Conservation (phyloP, 345 rosid genomes). For the Hevea brasiliensis region DNA sequence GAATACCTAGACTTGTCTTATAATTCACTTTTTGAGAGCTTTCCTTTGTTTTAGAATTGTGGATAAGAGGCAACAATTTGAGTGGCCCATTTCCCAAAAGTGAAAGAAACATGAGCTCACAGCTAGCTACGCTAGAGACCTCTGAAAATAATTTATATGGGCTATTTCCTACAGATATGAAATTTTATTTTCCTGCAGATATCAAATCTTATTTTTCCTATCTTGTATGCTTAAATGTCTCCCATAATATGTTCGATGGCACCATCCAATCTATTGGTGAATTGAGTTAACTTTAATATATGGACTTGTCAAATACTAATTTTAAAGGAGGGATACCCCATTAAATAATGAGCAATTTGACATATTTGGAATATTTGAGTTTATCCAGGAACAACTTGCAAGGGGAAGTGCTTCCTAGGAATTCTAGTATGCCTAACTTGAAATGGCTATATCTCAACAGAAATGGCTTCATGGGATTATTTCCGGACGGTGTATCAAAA, state of each 20-base stretch:
- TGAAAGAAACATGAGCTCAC: conserved; percentile 7
- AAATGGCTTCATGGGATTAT: background rate
- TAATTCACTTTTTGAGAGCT: background rate
- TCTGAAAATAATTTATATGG: conserved; percentile 6
- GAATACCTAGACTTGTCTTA: conserved; percentile 12
- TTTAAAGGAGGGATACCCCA: conserved; percentile 8
- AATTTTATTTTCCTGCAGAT: background rate
- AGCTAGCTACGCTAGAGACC: background rate
- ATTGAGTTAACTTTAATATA: background rate
- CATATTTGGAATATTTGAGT: background rate
- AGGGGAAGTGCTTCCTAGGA: conserved; percentile 9
- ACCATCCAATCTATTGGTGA: background rate
- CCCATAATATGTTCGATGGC: background rate
- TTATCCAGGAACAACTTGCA: conserved; percentile 7
- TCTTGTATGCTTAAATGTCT: background rate
- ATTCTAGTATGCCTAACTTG: conserved; percentile 15
- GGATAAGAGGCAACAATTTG: conserved; percentile 15
- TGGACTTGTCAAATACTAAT: conserved; percentile 1
- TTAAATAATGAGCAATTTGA: conserved; percentile 8
- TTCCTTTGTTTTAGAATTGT: conserved; percentile 12
- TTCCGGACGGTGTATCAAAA: background rate
- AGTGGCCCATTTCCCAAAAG: conserved; percentile 11
- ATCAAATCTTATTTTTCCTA: too few species aligned
- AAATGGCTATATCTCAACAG: conserved; percentile 1
- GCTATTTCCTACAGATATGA: conserved; percentile 2